Conservation (phyloP, 345 rosid genomes). For the Syzygium aqueum region DNA sequence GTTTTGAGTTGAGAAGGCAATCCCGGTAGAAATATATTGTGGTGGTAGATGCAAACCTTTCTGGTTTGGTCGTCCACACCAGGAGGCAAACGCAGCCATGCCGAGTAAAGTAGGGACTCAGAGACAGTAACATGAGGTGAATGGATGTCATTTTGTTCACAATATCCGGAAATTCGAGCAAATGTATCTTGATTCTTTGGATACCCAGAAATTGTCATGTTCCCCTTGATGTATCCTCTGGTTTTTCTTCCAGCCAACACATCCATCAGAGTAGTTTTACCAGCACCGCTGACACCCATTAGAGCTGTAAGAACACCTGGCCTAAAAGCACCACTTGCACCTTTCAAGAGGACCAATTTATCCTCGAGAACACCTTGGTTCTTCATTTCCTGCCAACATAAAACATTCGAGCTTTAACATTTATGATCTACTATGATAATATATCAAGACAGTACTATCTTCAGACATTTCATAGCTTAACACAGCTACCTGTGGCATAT, state of each 20-base stretch:
- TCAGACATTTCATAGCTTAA: neutral
- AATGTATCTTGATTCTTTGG: slow-evolving; percentile 54
- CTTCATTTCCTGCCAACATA: slow-evolving; percentile 35
- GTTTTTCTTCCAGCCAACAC: slow-evolving; percentile 50
- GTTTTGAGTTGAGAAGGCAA: too few relatives aligned
- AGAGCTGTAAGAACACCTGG: slow-evolving; percentile 50
- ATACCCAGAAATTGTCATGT: slow-evolving; percentile 32
- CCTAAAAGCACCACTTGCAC: slow-evolving; percentile 43
- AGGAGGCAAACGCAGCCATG: slow-evolving; percentile 40
- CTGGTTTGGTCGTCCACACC: slow-evolving; percentile 26
- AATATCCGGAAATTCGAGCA: slow-evolving; percentile 46
- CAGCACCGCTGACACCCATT: slow-evolving; percentile 61
- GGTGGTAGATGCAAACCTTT: slow-evolving; percentile 13
- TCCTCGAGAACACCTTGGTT: slow-evolving; percentile 28
- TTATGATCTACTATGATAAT: too few relatives aligned
- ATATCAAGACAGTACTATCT: too few relatives aligned
- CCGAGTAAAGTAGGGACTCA: slow-evolving; percentile 45
- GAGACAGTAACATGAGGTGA: slow-evolving; percentile 42
- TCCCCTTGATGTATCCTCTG: slow-evolving; percentile 39
- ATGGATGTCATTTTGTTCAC: slow-evolving; percentile 52
- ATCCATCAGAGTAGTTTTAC: slow-evolving; percentile 52
- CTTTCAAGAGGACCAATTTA: slow-evolving; percentile 34
- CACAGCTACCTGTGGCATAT: slow-evolving; percentile 44
- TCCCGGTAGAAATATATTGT: neutral
- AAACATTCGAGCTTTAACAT: neutral